Evolutionary conservation across 2,329 filamentous ascomycete species (phyloP), one percentile per base, ranked within the genome.

Genomic region (Arthrinium puccinioides): DNA sequence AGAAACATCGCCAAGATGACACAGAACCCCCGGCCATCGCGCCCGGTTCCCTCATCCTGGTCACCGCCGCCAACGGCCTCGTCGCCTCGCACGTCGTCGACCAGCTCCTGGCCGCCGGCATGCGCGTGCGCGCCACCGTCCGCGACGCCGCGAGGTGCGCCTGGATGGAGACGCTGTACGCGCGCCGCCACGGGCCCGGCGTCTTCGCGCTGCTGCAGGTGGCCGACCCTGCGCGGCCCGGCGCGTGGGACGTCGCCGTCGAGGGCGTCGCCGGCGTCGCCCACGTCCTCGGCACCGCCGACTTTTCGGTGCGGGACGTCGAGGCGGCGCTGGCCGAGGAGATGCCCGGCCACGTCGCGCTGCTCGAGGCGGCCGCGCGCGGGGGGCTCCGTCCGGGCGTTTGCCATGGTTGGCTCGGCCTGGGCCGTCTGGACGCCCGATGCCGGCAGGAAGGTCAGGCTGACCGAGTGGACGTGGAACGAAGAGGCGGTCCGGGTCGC

Each of bases 341-440:
- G 30, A 15, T 44, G 6, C 38, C 40, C 8, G 47, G 39, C 20
- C 36, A 46, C 9, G 25, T 44, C 11, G 30, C 38, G 9, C 44
- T 56, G 10, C 47, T 58, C 9, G 42, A 45, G 25, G 54, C 52
- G 0, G 51, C 53, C 6, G 47, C 44, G 23, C 35, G 46, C 13
- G 48, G 50, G 23, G 40, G 3, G 3, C 24, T 3, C 9, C 15
- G 52, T 61, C 15, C 50, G 51, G 32, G 43, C 45, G 4, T 51
- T 61, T 16, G 47, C 53, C 7, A 53, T 53, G 29, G 61, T 55
- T 1, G 51, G 47, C 15, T 59, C 55, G 9, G 47, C 52, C 5
- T 60, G 55, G 57, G 52, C 55, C 4, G 53, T 46, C 0, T 60
- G 45, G 44, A 57, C 51, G 18, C 57, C 59, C 2, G 43, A 55